Base-by-base conservation (phyloP, 1,284 basidiomycete genomes). In the Trichosporon sp. region DNA sequence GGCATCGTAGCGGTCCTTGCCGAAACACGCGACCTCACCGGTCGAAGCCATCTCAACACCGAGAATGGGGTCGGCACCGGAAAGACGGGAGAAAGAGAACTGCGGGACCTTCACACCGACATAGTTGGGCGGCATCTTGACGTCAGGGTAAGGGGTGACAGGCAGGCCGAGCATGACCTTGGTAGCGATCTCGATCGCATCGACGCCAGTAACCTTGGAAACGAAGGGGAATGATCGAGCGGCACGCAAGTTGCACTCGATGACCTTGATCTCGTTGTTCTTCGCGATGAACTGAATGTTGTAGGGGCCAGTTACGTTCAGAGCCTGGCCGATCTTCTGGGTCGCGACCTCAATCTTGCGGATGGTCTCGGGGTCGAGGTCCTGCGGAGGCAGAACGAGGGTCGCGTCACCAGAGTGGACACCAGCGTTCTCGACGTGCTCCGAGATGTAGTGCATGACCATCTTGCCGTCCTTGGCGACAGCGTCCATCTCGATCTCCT, bases 11-110 rank as follows among this genome's bases (percentile, higher is more conserved):
- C 95, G 96, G 84, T 99, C 90, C 71, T 86, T 88, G 29, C 96
- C 95, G 80, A 99, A 99, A 81, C 95, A 98, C 37, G 96, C 96
- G 31, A 99, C 95, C 80, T 99, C 95, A 70, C 95, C 95, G 1
- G 95, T 99, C n/a, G 95, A 98, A 16, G 95, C 95, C 95, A 99
- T 99, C 84, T 99, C 95, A 59, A 99, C 95, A 76, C 96, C 96
- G n/a, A 99, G 86, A 21, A 99, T 89, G 16, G 95, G 95, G 80
- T 99, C 95, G 32, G 95, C 95, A 37, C 95, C 95, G 25, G 92
- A 94, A 34, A 99, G 83, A 65, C 95, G 88, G 75, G 89, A 92
- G 84, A 98, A 99, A 71, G 90, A 93, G 86, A 99, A 99, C 81
- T 99, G 95, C 27, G 96, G 95, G 16, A 97, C 95, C 84, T 99